Conservation (phyloP, 164 flowering plant species). For the Dillenia turbinata region DNA sequence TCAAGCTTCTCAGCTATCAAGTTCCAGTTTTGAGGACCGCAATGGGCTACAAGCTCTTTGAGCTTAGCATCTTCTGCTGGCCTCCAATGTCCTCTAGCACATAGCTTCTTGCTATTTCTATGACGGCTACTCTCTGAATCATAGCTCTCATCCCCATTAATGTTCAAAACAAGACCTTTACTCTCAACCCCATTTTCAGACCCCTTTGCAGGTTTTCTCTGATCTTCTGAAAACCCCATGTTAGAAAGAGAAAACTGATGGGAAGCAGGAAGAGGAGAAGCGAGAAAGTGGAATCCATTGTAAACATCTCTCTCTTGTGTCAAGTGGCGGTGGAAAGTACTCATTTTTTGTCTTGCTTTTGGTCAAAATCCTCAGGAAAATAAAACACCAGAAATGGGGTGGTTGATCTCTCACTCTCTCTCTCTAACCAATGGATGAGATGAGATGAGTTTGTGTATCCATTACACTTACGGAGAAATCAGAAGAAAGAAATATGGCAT, state of each 20-base stretch:
- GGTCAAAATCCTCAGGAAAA: not conserved
- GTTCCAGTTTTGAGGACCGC: conserved; percentile 91
- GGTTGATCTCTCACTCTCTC: conserved; percentile 16
- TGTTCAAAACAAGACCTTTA: not conserved
- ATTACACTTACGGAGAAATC: too few relatives aligned
- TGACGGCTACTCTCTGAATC: conserved; percentile 4
- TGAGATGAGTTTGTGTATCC: too few relatives aligned
- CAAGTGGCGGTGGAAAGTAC: not conserved
- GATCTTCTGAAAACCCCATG: too few relatives aligned
- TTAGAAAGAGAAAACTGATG: too few relatives aligned
- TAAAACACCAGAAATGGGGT: conserved; percentile 2
- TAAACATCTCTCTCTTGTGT: not conserved
- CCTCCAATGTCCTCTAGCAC: conserved; percentile 77
- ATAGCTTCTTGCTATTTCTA: conserved; percentile 23
- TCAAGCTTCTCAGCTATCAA: conserved; percentile 69
- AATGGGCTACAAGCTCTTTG: conserved; percentile 57
- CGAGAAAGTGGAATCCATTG: not conserved
- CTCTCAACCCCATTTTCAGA: conserved; percentile 6
- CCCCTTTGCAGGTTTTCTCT: conserved; percentile 1
- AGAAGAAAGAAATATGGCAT: too few relatives aligned
- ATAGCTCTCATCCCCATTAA: not conserved
- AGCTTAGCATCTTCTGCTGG: conserved; percentile 74
- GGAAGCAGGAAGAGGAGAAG: conserved; percentile 1
- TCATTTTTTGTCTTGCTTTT: too few relatives aligned
- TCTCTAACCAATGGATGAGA: too few relatives aligned